Base-by-base conservation (phyloP, 306 rosid species). In the Citrullus mucosospermus region DNA sequence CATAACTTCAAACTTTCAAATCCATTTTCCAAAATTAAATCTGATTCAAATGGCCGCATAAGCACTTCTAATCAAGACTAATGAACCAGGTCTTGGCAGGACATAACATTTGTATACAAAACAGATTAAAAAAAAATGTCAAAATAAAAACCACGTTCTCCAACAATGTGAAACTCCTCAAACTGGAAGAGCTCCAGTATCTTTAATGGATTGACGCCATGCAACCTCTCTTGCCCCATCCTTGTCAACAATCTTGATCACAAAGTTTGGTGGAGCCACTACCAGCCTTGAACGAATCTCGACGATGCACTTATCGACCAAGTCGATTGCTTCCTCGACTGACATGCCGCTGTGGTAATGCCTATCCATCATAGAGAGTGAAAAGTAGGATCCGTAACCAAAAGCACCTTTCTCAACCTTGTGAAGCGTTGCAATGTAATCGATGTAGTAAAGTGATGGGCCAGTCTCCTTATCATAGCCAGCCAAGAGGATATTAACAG, bases 381-480 rank as follows among this genome's bases (percentile, higher is more conserved):
- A 82, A 69, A 95, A 91, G 75, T 89, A 95, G 48, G 98, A 92
- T 12, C 96, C 98, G 56, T 91, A 95, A 30, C 98, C 98, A 76
- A 92, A 95, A 67, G 98, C 97, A 56, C 96, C 98, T 87, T 91
- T 95, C 57, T 95, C 97, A 85, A 92, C 93, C 88, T 95, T 91
- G 93, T 95, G 97, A 38, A 95, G 96, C 3, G 98, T 84, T 20
- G 98, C 96, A 78, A 93, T 91, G 88, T 93, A 93, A 77, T 93
- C 98, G 25, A 93, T 87, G 61, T 91, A 90, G 89, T 87, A 93
- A n/a, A 93, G 90, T 25, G 92, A 84, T 17, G 97, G 92, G 2
- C 97, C 97, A 0, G 88, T 88, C 84, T 93, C 97, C 83, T 93
- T 90, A 81, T 93, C 96, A 57, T 85, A 91, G 28, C 98, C 98